A percentile compares a stretch with the other conserved stretches of the same genome.
phyloP scores from a whole-genome alignment of 1,284 basidiomycete genomes.

The Ustilago xerochloae region DNA sequence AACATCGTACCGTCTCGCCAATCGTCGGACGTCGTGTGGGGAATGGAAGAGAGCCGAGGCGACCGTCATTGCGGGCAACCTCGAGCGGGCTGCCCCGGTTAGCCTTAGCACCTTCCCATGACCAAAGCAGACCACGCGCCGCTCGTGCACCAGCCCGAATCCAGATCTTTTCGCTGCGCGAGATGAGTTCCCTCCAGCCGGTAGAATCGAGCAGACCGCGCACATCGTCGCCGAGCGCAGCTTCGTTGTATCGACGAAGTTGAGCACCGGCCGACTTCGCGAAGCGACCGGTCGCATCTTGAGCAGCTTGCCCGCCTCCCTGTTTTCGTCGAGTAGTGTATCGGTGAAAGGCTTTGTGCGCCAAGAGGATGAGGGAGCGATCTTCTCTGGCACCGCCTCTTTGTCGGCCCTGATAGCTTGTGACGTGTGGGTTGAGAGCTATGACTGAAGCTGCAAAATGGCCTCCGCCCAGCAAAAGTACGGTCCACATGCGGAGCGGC shows the following conservation, averaged over 20 bases:
- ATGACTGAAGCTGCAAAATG: conserved; percentile 95
- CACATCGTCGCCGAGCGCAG: conserved; percentile 85
- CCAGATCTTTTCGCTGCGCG: conserved; percentile 62
- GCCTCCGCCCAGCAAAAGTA: conserved; percentile 96
- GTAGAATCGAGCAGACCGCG: conserved; percentile 35
- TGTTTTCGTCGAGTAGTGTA: conserved; percentile 98
- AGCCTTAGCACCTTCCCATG: conserved; percentile 53
- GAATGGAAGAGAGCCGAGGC: conserved; percentile 62
- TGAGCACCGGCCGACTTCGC: conserved; percentile 95
- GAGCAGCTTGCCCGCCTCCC: conserved; percentile 90
- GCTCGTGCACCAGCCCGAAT: conserved; percentile 59
- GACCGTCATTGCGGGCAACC: conserved; percentile 65
- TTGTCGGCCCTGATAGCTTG: conserved; percentile 31
- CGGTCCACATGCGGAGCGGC: conserved; percentile 79
- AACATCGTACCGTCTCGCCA: conserved; percentile 86
- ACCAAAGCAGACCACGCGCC: conserved; percentile 64
- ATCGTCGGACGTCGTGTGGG: conserved; percentile 76
- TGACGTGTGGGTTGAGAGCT: conserved; percentile 69
- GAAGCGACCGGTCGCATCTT: conserved; percentile 88
- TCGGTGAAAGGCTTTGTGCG: conserved; percentile 96
- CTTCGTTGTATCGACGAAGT: conserved; percentile 93
- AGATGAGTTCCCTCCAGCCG: conserved; percentile 61
- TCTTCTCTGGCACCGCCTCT: conserved; percentile 33
- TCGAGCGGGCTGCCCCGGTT: conserved; percentile 60
- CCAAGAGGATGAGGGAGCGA: conserved; percentile 76